Evolutionary conservation across 331 rosid genomes (phyloP).

Genomic region (Cydonia oblonga): DNA sequence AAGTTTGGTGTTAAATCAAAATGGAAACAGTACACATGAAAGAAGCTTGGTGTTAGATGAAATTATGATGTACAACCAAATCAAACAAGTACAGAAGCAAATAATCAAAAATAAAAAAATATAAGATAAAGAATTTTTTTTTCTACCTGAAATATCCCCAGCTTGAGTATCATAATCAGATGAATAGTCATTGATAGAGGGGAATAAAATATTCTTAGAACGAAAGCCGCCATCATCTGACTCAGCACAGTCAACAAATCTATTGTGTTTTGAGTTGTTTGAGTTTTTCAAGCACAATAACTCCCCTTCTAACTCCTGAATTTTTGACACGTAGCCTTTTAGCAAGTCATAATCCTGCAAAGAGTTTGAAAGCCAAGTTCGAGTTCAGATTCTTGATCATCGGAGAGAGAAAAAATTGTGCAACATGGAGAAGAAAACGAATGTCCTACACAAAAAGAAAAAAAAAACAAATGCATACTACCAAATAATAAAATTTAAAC

Average conservation of each 20-base stretch:
- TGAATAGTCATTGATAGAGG: conserved; percentile 40
- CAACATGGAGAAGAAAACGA: background rate
- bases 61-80: background rate
- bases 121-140: background rate
- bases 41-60: background rate
- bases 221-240: conserved; percentile 46
- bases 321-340: conserved; percentile 52
- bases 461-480: background rate
- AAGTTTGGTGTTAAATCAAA: no score
- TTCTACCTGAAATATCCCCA: conserved; percentile 46
- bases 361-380: background rate
- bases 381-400: conserved; percentile 3
- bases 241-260: conserved; percentile 39
- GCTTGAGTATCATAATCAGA: conserved; percentile 45
- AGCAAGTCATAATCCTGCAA: conserved; percentile 58
- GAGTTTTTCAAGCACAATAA: conserved; percentile 35
- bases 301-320: conserved; percentile 72
- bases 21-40: background rate
- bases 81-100: background rate
- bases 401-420: background rate
- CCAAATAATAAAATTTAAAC: no score
- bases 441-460: background rate
- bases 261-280: conserved; percentile 22
- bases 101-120: background rate
- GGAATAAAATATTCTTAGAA: conserved; percentile 44